These are phyloP conservation scores for Gastrolobium villosum DNA, from an alignment of 306 rosid genomes.

Conservation along the genomic window DNA sequence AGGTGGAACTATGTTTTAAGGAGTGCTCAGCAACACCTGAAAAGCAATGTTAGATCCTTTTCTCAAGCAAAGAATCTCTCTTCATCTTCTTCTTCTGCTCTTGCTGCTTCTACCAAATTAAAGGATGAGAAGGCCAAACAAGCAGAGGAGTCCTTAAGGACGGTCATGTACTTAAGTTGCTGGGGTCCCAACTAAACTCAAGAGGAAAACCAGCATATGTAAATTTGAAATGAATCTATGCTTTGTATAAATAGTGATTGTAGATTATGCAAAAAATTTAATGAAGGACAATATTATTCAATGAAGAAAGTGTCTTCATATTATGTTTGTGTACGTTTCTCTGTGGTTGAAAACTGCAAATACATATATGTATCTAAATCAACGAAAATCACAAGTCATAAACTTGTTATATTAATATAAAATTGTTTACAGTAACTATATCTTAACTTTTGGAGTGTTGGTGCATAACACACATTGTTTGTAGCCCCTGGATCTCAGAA, in stretches of 20 bases:
- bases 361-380: too few relatives aligned
- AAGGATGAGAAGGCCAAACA: conserved; percentile 58
- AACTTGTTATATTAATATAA: too few relatives aligned
- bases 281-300: too few relatives aligned
- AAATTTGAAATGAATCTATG: not conserved
- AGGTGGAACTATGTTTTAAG: conserved; percentile 56
- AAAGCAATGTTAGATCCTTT: conserved; percentile 47
- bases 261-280: not conserved
- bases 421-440: too few relatives aligned
- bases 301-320: too few relatives aligned
- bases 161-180: conserved; percentile 77
- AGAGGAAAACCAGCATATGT: not conserved
- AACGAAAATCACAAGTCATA: too few relatives aligned
- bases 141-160: conserved; percentile 75
- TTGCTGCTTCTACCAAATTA: conserved; percentile 35
- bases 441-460: too few relatives aligned
- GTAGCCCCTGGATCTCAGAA: too few relatives aligned
- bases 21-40: conserved; percentile 51
- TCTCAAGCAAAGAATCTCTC: conserved; percentile 56
- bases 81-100: conserved; percentile 47
- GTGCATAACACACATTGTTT: too few relatives aligned
- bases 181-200: conserved; percentile 54
- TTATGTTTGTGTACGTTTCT: too few relatives aligned
- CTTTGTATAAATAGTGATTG: not conserved
- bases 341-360: too few relatives aligned